These are phyloP conservation scores for Fallopia convolvulus DNA, from an alignment of 148 eudicot genomes.

Conservation along the genomic window DNA sequence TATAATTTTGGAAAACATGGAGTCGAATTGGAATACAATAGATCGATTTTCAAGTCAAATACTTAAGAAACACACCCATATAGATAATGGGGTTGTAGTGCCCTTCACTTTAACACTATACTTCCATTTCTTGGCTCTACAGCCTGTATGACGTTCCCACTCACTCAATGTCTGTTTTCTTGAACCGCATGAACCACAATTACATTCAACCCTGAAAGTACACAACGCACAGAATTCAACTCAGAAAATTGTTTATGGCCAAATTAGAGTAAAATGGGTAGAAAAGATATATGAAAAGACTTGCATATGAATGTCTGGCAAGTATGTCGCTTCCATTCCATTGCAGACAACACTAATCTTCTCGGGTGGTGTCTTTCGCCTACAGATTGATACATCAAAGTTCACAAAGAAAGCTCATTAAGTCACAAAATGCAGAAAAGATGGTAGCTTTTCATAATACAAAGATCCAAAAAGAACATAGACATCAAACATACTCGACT, in stretches of 20 bases:
- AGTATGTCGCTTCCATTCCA: conserved; percentile 67
- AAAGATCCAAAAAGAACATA: background rate
- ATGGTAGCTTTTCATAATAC: background rate
- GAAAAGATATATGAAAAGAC: conserved; percentile 15
- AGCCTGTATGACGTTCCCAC: conserved; percentile 97
- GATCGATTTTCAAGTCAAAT: background rate
- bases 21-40: too few relatives aligned
- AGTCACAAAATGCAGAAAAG: conserved; percentile 2
- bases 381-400: conserved; percentile 15
- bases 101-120: conserved; percentile 77
- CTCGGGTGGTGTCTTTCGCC: conserved; percentile 33
- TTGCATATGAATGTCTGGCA: conserved; percentile 66
- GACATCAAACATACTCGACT: conserved; percentile 33
- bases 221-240: background rate
- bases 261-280: background rate
- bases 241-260: too few relatives aligned
- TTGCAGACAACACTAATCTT: conserved; percentile 70
- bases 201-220: conserved; percentile 68
- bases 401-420: background rate
- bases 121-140: conserved; percentile 96
- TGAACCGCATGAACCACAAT: conserved; percentile 70
- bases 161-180: conserved; percentile 58
- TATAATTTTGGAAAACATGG: background rate
- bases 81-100: conserved; percentile 54
- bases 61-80: conserved; percentile 55